phyloP scores from a whole-genome alignment of 1,139 yeast species.

The Pichia sp. region DNA sequence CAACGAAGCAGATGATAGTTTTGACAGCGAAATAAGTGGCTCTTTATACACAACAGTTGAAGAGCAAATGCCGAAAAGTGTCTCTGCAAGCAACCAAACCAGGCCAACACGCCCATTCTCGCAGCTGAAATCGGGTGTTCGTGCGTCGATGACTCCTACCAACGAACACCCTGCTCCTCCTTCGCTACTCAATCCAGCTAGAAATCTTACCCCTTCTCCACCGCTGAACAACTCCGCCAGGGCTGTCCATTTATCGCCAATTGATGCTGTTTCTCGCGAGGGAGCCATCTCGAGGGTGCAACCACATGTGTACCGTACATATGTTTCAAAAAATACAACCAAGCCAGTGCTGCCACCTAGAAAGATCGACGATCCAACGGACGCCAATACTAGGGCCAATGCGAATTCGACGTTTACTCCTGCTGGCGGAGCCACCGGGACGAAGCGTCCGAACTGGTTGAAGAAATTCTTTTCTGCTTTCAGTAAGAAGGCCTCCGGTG shows the following conservation, averaged over 20 bases:
- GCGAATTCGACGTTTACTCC: not conserved
- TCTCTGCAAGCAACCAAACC: not conserved
- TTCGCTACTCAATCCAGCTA: not conserved
- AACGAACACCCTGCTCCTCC: not conserved
- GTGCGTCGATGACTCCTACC: conserved; percentile 10
- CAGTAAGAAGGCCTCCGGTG: not conserved
- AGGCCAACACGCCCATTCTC: conserved; percentile 1
- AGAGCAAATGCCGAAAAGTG: conserved; percentile 3
- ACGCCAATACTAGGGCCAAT: not conserved
- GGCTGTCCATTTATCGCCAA: not conserved
- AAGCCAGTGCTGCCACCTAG: not conserved
- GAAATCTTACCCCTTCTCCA: not conserved
- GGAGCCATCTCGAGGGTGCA: not conserved
- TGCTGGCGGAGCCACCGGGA: not conserved
- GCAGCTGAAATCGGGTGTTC: not conserved
- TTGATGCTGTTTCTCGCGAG: not conserved
- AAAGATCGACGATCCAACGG: not conserved
- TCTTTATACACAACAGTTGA: conserved; percentile 13
- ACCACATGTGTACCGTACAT: not conserved
- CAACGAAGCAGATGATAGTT: conserved; percentile 1
- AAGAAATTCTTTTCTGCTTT: conserved; percentile 19
- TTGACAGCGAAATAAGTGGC: conserved; percentile 10
- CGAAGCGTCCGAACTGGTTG: conserved; percentile 23
- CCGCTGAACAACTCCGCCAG: not conserved
- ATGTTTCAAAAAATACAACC: not conserved